Percentiles rank a stretch among this genome's conserved stretches.
Conservation (phyloP, 352 stramenopile genomes). For the Globisporangium takayamanum region DNA sequence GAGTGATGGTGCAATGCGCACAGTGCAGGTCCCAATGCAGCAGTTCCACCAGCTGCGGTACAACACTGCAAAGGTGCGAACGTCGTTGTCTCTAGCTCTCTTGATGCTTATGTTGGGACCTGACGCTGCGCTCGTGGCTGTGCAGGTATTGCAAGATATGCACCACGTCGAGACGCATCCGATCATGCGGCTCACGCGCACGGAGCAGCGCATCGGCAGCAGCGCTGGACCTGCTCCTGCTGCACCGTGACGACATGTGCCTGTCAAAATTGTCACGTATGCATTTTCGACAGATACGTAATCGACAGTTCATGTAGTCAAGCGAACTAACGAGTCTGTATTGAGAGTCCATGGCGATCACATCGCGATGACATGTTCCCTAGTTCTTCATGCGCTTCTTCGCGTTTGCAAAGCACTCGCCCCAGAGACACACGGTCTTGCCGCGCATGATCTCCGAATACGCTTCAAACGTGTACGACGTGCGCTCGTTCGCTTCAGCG, state of each 20-base stretch:
- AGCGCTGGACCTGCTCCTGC: not conserved
- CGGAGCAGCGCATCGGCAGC: not conserved
- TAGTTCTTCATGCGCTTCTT: constrained; percentile 86
- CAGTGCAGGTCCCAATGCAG: constrained; percentile 38
- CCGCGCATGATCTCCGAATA: constrained; percentile 74
- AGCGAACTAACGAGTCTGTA: not conserved
- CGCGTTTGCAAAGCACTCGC: constrained; percentile 76
- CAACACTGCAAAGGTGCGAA: constrained; percentile 42
- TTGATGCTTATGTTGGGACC: not conserved
- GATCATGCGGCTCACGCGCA: constrained; percentile 61
- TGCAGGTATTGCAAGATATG: constrained; percentile 66
- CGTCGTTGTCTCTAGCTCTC: not conserved
- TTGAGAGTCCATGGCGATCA: no score
- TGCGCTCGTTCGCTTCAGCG: constrained; percentile 40
- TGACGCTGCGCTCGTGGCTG: not conserved
- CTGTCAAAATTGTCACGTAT: not conserved
- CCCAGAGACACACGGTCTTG: constrained; percentile 80
- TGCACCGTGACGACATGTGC: not conserved
- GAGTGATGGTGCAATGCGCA: constrained; percentile 33
- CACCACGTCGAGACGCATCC: constrained; percentile 61
- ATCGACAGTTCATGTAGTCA: not conserved
- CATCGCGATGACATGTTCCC: not conserved
- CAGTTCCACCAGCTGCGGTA: constrained; percentile 81
- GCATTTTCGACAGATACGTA: not conserved
- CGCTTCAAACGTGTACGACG: constrained; percentile 65